Evolutionary conservation across 192 early-diverging fungal genomes (phyloP).

Genomic region (Backusella mclennaniae): DNA sequence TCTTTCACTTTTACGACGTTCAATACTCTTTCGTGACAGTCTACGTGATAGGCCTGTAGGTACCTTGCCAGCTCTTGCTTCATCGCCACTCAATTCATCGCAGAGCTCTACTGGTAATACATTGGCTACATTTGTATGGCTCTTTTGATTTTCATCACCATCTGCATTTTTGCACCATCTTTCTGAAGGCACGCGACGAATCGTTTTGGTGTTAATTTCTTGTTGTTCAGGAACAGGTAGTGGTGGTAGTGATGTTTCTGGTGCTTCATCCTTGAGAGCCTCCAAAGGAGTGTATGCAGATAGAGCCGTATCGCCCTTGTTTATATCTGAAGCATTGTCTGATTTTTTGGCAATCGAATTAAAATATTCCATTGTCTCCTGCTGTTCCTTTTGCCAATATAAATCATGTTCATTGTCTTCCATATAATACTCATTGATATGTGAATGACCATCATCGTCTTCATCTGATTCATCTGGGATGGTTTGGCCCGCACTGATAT

Average conservation of each 20-base stretch:
- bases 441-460: constrained; percentile 20
- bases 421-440: not conserved
- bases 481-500: constrained; percentile 14
- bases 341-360: not conserved
- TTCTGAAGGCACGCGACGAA: constrained; percentile 14
- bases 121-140: not conserved
- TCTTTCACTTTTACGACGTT: constrained; percentile 25
- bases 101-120: constrained; percentile 5
- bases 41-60: constrained; percentile 19
- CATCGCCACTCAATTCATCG: constrained; percentile 3
- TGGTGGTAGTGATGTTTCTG: not conserved
- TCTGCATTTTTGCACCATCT: constrained; percentile 13
- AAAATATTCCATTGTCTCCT: constrained; percentile 7
- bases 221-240: not conserved
- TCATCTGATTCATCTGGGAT: constrained; percentile 20
- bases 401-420: not conserved
- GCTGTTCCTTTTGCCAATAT: not conserved
- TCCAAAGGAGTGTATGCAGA: not conserved
- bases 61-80: not conserved
- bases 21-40: constrained; percentile 27
- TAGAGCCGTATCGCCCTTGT: not conserved
- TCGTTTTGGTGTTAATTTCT: not conserved
- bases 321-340: not conserved
- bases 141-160: not conserved
- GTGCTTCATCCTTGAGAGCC: not conserved